Evolutionary conservation across 2,329 filamentous ascomycete genomes (phyloP).

Genomic region (Cladosporium cucumerinum): DNA sequence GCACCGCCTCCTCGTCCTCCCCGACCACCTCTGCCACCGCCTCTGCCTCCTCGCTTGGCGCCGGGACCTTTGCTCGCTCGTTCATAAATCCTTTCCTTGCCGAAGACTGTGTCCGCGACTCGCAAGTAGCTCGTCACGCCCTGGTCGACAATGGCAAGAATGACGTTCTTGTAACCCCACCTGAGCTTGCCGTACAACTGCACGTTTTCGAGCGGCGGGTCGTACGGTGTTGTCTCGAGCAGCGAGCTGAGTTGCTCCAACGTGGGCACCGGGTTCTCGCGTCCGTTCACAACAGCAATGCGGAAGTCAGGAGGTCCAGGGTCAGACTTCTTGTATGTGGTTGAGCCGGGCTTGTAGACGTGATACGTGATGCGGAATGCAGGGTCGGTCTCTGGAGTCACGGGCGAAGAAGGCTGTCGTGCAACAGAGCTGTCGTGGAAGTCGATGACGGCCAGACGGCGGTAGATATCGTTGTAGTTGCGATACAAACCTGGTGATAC

Average conservation of each 20-base stretch:
- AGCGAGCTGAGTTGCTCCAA: slow-evolving; percentile 68
- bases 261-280: slow-evolving; percentile 67
- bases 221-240: slow-evolving; percentile 69
- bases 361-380: slow-evolving; percentile 75
- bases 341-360: slow-evolving; percentile 69
- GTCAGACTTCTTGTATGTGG: slow-evolving; percentile 72
- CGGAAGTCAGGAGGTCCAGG: slow-evolving; percentile 79
- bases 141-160: slow-evolving; percentile 84
- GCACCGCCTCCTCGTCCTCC: slow-evolving; percentile 26
- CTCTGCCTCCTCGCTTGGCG: slow-evolving; percentile 35
- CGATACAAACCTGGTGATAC: slow-evolving; percentile 53
- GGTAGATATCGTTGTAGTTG: slow-evolving; percentile 66
- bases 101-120: slow-evolving; percentile 77
- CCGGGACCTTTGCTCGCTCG: slow-evolving; percentile 44
- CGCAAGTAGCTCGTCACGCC: slow-evolving; percentile 86
- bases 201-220: slow-evolving; percentile 50
- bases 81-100: slow-evolving; percentile 64
- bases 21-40: slow-evolving; percentile 36
- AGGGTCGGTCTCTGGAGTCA: slow-evolving; percentile 31
- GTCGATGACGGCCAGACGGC: slow-evolving; percentile 69
- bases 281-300: slow-evolving; percentile 76
- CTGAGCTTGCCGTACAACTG: slow-evolving; percentile 74
- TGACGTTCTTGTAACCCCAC: slow-evolving; percentile 77
- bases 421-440: slow-evolving; percentile 59
- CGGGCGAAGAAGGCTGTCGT: slow-evolving; percentile 23